Base-by-base conservation (phyloP, 2,329 filamentous ascomycete species). In the Biscogniauxia sp. region DNA sequence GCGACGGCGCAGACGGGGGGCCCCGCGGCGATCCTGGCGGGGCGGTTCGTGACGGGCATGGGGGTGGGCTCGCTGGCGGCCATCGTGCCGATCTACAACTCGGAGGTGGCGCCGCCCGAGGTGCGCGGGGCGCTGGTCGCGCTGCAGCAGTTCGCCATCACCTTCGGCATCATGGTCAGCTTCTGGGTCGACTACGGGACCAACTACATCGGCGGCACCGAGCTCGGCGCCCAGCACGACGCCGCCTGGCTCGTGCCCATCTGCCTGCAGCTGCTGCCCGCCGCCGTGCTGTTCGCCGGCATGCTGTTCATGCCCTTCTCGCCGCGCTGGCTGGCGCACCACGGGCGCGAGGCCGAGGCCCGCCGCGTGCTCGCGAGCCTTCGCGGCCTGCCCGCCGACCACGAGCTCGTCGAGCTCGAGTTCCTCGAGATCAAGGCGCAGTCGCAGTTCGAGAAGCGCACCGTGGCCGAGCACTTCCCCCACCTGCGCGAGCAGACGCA, bases 401-500 rank as follows among this genome's bases (percentile, higher is more conserved):
- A 92, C 69, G 86, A 91, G 59, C 81, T 91, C 0, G 84, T 93
- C 45, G 83, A 89, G 64, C 80, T 92, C 1, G 91, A 94, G 69
- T 92, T 89, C 70, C 82, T 92, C n/a, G 91, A 94, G 72, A 93
- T 94, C 76, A 91, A 91, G 73, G 89, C 90, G 0, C 88, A 92
- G 72, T 88, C 86, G 0, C 74, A 90, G 19, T 95, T 94, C 66
- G 90, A 94, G 75, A 91, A 93, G 76, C 84, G 86, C 37, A 86
- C 85, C 0, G 80, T 88, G 9, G 83, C 84, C 0, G 87, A 89
- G 63, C 80, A 87, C 23, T 92, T 90, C 73, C 90, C 90, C 0
- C 79, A 88, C 37, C 77, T 90, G 15, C 77, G 80, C 1, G 81
- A 87, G 61, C 80, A 81, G 55, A 89, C 85, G 0, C 75, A 79